Evolutionary conservation across 257 asterid genomes (phyloP).

Genomic region (Jasminum sambac): DNA sequence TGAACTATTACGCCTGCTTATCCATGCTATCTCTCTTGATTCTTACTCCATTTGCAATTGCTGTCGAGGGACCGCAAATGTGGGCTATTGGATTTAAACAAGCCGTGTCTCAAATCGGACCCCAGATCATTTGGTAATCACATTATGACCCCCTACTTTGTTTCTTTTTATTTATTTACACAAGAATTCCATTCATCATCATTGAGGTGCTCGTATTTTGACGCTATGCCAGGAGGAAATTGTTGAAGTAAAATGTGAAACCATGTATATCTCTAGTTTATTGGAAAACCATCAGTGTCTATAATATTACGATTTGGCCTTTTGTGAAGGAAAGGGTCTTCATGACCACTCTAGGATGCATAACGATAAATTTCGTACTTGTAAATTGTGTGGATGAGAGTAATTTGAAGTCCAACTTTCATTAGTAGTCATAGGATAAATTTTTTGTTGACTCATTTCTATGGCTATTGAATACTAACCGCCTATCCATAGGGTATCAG

Average conservation of each 20-base stretch:
- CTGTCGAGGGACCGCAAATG: slow-evolving; percentile 96
- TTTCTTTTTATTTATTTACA: slow-evolving; percentile 14
- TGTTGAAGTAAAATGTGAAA: neutral
- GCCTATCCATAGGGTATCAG: too few species aligned
- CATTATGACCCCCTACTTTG: slow-evolving; percentile 27
- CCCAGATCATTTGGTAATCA: slow-evolving; percentile 82
- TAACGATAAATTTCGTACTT: neutral
- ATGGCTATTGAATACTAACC: too few species aligned
- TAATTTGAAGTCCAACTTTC: too few species aligned
- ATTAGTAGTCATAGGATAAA: too few species aligned
- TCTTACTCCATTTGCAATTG: slow-evolving; percentile 93
- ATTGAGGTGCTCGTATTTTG: neutral
- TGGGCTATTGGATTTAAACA: slow-evolving; percentile 78
- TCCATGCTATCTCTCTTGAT: slow-evolving; percentile 77
- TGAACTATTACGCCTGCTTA: slow-evolving; percentile 96
- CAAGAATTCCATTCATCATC: slow-evolving; percentile 14
- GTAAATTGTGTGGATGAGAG: neutral
- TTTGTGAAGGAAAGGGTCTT: neutral
- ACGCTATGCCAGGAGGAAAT: neutral
- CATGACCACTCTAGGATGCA: neutral
- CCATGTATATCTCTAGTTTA: neutral
- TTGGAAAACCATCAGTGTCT: neutral
- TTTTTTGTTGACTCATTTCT: too few species aligned
- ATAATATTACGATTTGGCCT: neutral
- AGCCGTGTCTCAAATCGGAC: slow-evolving; percentile 73